These are phyloP conservation scores for Hymenoscyphus linearis DNA, from an alignment of 2,329 filamentous ascomycete species.

Conservation along the genomic window DNA sequence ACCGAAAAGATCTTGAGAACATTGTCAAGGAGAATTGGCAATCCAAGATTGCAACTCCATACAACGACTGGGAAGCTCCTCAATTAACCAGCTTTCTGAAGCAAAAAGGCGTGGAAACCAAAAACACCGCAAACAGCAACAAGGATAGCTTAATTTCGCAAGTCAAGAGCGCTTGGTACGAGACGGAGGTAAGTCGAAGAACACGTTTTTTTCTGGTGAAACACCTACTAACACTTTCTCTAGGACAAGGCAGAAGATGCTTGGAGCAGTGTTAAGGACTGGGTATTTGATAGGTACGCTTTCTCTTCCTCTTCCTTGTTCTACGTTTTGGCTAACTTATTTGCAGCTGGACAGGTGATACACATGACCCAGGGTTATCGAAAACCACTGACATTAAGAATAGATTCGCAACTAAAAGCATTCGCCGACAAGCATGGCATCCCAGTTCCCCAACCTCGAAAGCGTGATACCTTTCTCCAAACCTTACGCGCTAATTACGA, in stretches of 20 bases:
- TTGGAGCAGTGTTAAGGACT: constrained; percentile 71
- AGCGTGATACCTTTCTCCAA: constrained; percentile 74
- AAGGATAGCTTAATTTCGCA: constrained; percentile 64
- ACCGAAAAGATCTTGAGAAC: constrained; percentile 90
- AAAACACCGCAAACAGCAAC: constrained; percentile 60
- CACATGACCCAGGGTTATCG: not conserved
- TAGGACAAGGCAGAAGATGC: constrained; percentile 64
- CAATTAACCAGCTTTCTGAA: constrained; percentile 65
- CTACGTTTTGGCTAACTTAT: constrained; percentile 8
- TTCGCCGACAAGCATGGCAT: constrained; percentile 88
- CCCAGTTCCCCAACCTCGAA: constrained; percentile 77
- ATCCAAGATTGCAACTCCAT: constrained; percentile 65
- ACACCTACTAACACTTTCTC: not conserved
- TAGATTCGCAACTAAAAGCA: constrained; percentile 82
- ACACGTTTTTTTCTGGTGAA: not conserved
- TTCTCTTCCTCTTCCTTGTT: constrained; percentile 1
- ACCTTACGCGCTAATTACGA: constrained; percentile 80
- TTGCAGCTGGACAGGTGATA: constrained; percentile 20
- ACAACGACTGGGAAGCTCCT: constrained; percentile 68
- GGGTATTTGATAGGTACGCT: constrained; percentile 78
- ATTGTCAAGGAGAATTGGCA: constrained; percentile 92
- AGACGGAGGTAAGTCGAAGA: constrained; percentile 49
- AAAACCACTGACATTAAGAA: not conserved
- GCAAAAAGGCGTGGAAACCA: constrained; percentile 64
- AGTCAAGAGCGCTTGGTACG: constrained; percentile 70